These are phyloP conservation scores for Malassezia restricta DNA, from an alignment of 1,284 basidiomycete genomes.

Conservation along the genomic window DNA sequence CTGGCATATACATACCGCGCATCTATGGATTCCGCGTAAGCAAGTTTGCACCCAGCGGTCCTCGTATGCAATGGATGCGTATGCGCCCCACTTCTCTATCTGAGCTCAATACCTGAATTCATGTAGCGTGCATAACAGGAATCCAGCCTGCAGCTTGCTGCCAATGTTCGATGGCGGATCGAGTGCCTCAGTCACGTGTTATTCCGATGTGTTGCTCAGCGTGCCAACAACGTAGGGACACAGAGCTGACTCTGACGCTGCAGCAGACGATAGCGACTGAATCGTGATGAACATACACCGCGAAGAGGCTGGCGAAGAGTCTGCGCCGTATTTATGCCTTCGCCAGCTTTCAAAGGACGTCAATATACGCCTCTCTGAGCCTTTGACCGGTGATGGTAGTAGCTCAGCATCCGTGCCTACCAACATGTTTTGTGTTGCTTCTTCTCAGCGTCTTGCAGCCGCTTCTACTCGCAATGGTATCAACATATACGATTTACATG, in stretches of 20 bases:
- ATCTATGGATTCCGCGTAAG: slow-evolving; percentile 68
- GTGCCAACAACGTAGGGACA: too few species aligned
- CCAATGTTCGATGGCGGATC: too few species aligned
- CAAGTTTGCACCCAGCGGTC: slow-evolving; percentile 64
- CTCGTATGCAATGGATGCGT: slow-evolving; percentile 91
- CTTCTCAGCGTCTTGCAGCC: not conserved
- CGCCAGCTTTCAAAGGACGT: slow-evolving; percentile 37
- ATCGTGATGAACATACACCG: slow-evolving; percentile 6
- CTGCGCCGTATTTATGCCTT: slow-evolving; percentile 22
- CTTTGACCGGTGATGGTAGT: slow-evolving; percentile 12
- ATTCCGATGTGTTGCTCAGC: too few species aligned
- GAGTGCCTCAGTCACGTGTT: too few species aligned
- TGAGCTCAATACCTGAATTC: slow-evolving; percentile 55
- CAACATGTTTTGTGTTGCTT: slow-evolving; percentile 1
- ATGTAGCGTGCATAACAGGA: not conserved
- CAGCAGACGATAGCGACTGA: too few species aligned
- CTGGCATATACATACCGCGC: slow-evolving; percentile 68
- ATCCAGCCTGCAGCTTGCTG: too few species aligned
- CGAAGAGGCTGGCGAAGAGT: slow-evolving; percentile 12
- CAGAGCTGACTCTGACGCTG: too few species aligned
- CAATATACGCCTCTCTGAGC: slow-evolving; percentile 34
- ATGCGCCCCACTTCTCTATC: slow-evolving; percentile 65
- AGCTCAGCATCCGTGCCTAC: not conserved
- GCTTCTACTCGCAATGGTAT: slow-evolving; percentile 4
- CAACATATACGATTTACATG: not conserved